These are phyloP conservation scores for Cryptosporidium baileyi DNA, from an alignment of 169 alveolate genomes.

Conservation along the genomic window DNA sequence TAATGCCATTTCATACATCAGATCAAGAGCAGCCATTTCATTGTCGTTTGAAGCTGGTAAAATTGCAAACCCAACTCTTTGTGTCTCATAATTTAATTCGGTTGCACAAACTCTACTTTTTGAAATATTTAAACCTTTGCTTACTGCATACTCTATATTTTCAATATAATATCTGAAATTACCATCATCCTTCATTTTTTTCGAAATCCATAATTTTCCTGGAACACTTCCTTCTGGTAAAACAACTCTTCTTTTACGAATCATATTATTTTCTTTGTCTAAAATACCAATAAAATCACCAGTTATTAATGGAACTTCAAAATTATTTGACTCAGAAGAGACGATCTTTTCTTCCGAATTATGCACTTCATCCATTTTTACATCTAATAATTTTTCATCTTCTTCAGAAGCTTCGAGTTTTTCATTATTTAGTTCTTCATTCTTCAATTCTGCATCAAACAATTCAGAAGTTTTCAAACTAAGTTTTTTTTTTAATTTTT, in stretches of 20 bases:
- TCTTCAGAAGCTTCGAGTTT: neutral
- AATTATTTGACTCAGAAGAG: neutral
- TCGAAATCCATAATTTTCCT: slow-evolving; percentile 65
- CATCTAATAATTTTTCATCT: neutral
- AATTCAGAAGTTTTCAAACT: neutral
- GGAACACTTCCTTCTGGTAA: slow-evolving; percentile 63
- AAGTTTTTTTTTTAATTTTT: neutral
- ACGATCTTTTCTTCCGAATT: neutral
- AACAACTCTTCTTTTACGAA: slow-evolving; percentile 53
- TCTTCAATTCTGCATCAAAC: neutral
- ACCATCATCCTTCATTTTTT: slow-evolving; percentile 55
- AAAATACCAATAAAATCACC: slow-evolving; percentile 20
- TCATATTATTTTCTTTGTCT: slow-evolving; percentile 34
- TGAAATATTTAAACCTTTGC: slow-evolving; percentile 18
- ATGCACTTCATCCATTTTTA: neutral
- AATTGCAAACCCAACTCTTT: slow-evolving; percentile 57
- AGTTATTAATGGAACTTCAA: neutral
- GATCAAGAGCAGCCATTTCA: slow-evolving; percentile 31
- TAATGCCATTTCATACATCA: slow-evolving; percentile 65
- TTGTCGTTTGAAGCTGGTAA: slow-evolving; percentile 20
- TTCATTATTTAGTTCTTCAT: slow-evolving; percentile 1
- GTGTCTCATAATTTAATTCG: slow-evolving; percentile 54
- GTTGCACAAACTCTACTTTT: slow-evolving; percentile 62
- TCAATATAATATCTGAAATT: slow-evolving; percentile 46
- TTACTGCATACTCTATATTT: slow-evolving; percentile 18